These are phyloP conservation scores for Vitis amurensis DNA, from an alignment of 164 flowering plant species.

Conservation along the genomic window DNA sequence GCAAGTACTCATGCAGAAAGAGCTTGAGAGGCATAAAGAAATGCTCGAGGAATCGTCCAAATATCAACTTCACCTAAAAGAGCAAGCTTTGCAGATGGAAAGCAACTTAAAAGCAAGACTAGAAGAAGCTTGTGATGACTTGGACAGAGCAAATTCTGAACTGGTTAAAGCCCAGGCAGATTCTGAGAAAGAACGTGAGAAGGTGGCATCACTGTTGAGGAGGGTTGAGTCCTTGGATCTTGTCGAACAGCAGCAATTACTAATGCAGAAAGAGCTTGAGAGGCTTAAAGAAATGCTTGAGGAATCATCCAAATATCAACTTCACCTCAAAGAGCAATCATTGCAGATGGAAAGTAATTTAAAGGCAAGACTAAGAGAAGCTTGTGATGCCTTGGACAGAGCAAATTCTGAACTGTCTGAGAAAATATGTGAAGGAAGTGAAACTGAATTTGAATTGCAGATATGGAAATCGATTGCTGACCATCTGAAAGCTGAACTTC, in stretches of 20 bases:
- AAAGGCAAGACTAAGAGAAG: slow-evolving; percentile 22
- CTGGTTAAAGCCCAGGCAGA: slow-evolving; percentile 28
- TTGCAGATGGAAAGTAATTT: slow-evolving; percentile 22
- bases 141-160: slow-evolving; percentile 36
- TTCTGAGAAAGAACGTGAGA: slow-evolving; percentile 30
- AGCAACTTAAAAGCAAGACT: slow-evolving; percentile 19
- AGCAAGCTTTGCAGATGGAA: slow-evolving; percentile 26
- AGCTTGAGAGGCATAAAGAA: slow-evolving; percentile 36
- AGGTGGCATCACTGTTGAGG: slow-evolving; percentile 12
- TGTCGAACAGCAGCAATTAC: slow-evolving; percentile 20
- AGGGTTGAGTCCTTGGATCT: slow-evolving; percentile 21
- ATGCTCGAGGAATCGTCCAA: slow-evolving; percentile 36
- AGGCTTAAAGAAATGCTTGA: slow-evolving; percentile 37
- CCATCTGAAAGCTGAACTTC: slow-evolving; percentile 36
- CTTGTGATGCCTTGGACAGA: slow-evolving; percentile 31
- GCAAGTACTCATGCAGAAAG: slow-evolving; percentile 28
- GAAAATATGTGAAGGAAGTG: slow-evolving; percentile 35
- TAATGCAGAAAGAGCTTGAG: slow-evolving; percentile 35
- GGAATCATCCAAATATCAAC: slow-evolving; percentile 29
- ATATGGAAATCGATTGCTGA: slow-evolving; percentile 52
- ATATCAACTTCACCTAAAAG: slow-evolving; percentile 21
- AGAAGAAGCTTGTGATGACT: slow-evolving; percentile 28
- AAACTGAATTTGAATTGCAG: slow-evolving; percentile 47
- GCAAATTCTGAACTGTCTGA: slow-evolving; percentile 37
- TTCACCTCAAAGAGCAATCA: slow-evolving; percentile 27